phyloP scores from a whole-genome alignment of 1,284 basidiomycete genomes.

The Ceratobasidium papillatum region DNA sequence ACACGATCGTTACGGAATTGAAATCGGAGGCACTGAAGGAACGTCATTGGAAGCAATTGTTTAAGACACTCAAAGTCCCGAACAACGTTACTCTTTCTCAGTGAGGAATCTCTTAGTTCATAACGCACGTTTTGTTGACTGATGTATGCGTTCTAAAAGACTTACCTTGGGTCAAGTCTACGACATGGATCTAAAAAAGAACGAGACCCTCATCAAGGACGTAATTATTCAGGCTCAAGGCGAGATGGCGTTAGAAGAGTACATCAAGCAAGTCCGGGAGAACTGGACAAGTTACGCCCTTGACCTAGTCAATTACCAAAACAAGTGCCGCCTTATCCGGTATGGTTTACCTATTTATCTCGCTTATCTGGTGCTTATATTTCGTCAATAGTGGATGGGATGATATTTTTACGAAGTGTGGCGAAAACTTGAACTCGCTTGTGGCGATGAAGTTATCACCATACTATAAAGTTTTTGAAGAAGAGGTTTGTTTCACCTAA shows the following conservation, averaged over 20 bases:
- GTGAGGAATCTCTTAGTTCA: conserved; percentile 57
- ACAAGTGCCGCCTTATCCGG: conserved; percentile 96
- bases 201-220: conserved; percentile 91
- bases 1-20: conserved; percentile 87
- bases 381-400: conserved; percentile 85
- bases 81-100: conserved; percentile 71
- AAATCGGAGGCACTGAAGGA: conserved; percentile 98
- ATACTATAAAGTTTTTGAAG: conserved; percentile 96
- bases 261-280: conserved; percentile 95
- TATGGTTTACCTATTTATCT: conserved; percentile 50
- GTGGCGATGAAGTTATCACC: conserved; percentile 97
- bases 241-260: conserved; percentile 95
- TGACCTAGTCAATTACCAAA: conserved; percentile 98
- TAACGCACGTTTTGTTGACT: not conserved
- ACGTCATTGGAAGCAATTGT: conserved; percentile 97
- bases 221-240: conserved; percentile 98
- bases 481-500: conserved; percentile 65
- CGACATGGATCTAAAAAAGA: conserved; percentile 94
- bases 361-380: conserved; percentile 17
- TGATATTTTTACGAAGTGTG: conserved; percentile 95
- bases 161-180: conserved; percentile 98
- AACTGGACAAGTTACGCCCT: conserved; percentile 96
- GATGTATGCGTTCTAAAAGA: conserved; percentile 54
- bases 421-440: conserved; percentile 95
- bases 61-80: conserved; percentile 84